These are phyloP conservation scores for Suillus ampliporus DNA, from an alignment of 768 basidiomycete species.

Conservation along the genomic window DNA sequence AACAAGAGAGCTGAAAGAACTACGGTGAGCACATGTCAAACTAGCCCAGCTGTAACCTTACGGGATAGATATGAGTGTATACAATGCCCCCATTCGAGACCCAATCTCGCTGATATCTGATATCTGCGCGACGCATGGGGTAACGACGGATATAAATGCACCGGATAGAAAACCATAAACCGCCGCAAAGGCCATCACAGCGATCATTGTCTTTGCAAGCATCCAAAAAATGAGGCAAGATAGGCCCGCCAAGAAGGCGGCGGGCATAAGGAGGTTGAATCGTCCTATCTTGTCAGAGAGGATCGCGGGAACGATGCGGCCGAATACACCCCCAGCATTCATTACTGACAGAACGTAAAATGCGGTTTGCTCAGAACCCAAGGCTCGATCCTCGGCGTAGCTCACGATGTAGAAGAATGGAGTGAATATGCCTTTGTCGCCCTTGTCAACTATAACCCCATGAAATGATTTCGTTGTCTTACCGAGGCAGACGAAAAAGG, in stretches of 20 bases:
- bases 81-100: slow-evolving; percentile 65
- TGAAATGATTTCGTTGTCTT: slow-evolving; percentile 21
- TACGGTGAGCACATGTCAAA: slow-evolving; percentile 5
- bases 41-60: slow-evolving; percentile 45
- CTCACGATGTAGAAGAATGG: slow-evolving; percentile 75
- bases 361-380: slow-evolving; percentile 43
- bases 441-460: not conserved
- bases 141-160: slow-evolving; percentile 70
- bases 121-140: slow-evolving; percentile 71
- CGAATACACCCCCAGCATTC: slow-evolving; percentile 71
- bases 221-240: slow-evolving; percentile 64
- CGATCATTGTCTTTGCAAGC: slow-evolving; percentile 44
- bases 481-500: slow-evolving; percentile 68
- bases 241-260: slow-evolving; percentile 67
- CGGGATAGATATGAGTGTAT: slow-evolving; percentile 71
- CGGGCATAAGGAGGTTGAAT: slow-evolving; percentile 69
- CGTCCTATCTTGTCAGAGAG: slow-evolving; percentile 69
- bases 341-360: slow-evolving; percentile 68
- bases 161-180: slow-evolving; percentile 71
- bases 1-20: slow-evolving; percentile 54
- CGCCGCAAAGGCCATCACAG: slow-evolving; percentile 56
- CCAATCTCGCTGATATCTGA: slow-evolving; percentile 65
- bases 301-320: slow-evolving; percentile 67
- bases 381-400: slow-evolving; percentile 53
- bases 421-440: slow-evolving; percentile 62